Percentiles rank a stretch among this genome's conserved stretches.
Evolutionary conservation across 2,329 filamentous ascomycete species (phyloP).

Genomic region (Alternaria angustiovoidea): DNA sequence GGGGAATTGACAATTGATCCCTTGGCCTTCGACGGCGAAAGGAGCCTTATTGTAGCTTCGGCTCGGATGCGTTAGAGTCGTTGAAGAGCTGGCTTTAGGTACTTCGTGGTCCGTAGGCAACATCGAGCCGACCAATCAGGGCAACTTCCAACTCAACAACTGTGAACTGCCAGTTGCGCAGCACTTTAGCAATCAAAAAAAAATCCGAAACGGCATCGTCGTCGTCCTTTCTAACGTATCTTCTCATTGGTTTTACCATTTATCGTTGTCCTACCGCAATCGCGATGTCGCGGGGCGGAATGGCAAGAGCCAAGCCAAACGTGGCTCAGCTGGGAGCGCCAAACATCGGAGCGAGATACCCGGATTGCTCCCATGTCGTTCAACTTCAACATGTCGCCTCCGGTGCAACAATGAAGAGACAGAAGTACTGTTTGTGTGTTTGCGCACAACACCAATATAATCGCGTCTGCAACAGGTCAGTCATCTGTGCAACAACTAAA

Average conservation of each 20-base stretch:
- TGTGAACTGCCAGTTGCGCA: background rate
- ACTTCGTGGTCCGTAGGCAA: background rate
- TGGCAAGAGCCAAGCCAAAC: slow-evolving; percentile 37
- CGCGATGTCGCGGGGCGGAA: slow-evolving; percentile 37
- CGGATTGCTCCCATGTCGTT: background rate
- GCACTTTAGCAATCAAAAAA: too few species aligned
- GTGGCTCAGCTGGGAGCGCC: slow-evolving; percentile 27
- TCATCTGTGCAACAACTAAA: background rate
- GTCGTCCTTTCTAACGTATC: too few species aligned
- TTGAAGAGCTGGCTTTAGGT: background rate
- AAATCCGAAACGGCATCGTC: too few species aligned
- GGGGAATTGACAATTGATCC: background rate
- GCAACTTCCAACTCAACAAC: background rate
- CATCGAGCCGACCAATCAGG: background rate
- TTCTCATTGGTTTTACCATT: too few species aligned
- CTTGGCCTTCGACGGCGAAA: background rate
- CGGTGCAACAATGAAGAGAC: background rate
- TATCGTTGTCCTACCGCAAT: too few species aligned
- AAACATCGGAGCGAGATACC: background rate
- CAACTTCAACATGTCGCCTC: background rate
- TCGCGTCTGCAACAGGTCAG: slow-evolving; percentile 7
- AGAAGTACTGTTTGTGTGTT: slow-evolving; percentile 10
- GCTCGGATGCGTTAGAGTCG: too few species aligned
- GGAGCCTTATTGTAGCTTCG: background rate
- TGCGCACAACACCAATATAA: background rate